phyloP scores from a whole-genome alignment of 345 rosid genomes.

The Corchorus olitorius region DNA sequence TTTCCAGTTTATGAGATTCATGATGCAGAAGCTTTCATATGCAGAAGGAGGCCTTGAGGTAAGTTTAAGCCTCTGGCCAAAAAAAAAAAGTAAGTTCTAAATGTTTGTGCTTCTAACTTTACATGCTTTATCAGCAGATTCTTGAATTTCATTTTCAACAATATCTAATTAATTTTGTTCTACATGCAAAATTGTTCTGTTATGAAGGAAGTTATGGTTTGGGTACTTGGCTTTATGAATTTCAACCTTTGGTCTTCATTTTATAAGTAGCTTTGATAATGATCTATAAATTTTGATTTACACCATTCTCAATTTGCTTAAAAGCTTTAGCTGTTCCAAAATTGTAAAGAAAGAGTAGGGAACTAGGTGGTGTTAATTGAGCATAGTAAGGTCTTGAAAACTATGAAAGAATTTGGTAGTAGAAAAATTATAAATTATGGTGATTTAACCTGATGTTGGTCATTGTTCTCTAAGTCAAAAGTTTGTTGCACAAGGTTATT shows the following conservation, averaged over 20 bases:
- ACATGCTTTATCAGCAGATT: background rate
- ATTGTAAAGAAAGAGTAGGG: background rate
- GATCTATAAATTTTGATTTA: background rate
- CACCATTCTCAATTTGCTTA: too few relatives aligned
- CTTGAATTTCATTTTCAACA: too few relatives aligned
- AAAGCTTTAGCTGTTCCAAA: background rate
- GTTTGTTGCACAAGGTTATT: background rate
- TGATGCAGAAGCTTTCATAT: too few relatives aligned
- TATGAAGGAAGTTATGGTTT: background rate
- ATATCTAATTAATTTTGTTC: too few relatives aligned
- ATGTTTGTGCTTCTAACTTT: background rate
- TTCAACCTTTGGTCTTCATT: background rate
- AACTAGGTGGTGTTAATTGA: background rate
- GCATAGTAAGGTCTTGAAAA: background rate
- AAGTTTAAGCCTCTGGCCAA: too few relatives aligned
- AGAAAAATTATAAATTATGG: background rate
- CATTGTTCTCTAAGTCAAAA: background rate
- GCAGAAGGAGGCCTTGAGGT: too few relatives aligned
- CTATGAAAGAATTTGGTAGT: background rate
- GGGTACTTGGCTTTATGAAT: background rate
- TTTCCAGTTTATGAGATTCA: too few relatives aligned
- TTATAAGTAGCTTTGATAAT: background rate
- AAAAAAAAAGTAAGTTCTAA: too few relatives aligned
- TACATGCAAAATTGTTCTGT: background rate
- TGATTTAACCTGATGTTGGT: background rate